phyloP scores from a whole-genome alignment of 208 protist genomes.

The Eutreptiella sp. region DNA sequence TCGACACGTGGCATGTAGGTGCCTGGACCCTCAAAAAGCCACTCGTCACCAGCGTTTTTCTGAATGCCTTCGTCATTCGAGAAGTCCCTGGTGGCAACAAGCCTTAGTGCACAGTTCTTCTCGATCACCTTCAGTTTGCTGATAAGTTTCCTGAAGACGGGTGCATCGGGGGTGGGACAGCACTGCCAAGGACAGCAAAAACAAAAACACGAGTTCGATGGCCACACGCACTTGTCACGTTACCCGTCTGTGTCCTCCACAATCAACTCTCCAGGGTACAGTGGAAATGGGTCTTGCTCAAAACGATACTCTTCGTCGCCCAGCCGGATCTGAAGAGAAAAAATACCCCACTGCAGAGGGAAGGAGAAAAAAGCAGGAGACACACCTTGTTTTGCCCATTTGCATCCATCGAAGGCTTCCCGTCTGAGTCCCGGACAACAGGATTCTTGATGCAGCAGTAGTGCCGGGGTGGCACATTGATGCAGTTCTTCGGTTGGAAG shows the following conservation, averaged over 20 bases:
- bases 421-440: constrained; percentile 30
- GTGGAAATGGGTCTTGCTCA: constrained; percentile 65
- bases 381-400: constrained; percentile 64
- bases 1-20: constrained; percentile 65
- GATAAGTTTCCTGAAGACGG: no score
- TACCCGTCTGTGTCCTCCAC: constrained; percentile 30
- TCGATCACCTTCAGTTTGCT: constrained; percentile 63
- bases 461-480: constrained; percentile 45
- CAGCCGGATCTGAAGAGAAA: constrained; percentile 48
- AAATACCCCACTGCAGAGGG: no score
- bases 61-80: constrained; percentile 7
- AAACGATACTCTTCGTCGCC: constrained; percentile 74
- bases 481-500: constrained; percentile 53
- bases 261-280: constrained; percentile 79
- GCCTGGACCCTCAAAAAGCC: constrained; percentile 51
- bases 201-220: no score
- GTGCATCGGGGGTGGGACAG: no score
- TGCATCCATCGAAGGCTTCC: constrained; percentile 10
- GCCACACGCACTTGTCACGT: no score
- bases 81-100: constrained; percentile 71
- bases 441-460: constrained; percentile 61
- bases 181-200: no score
- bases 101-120: constrained; percentile 65
- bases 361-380: no score
- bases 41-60: constrained; percentile 46